phyloP scores from a whole-genome alignment of 768 basidiomycete species.

The Kwoniella europaea region DNA sequence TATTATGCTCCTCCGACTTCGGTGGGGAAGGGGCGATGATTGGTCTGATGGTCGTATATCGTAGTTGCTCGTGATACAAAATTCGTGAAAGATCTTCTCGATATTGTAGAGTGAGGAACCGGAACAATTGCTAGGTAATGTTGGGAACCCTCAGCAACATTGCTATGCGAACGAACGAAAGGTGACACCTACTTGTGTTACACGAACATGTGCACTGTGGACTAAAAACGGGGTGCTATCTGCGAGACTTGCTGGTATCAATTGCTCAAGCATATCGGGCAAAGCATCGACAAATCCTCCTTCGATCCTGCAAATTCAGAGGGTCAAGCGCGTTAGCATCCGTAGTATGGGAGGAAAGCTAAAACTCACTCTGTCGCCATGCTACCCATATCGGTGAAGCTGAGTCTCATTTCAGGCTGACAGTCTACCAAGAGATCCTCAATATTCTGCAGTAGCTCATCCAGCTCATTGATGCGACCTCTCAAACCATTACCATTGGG shows the following conservation, averaged over 20 bases:
- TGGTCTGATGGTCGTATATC: background rate
- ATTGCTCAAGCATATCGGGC: conserved; percentile 2
- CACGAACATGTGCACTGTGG: conserved; percentile 12
- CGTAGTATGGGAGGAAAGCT: background rate
- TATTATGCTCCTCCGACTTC: conserved; percentile 10
- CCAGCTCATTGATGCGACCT: conserved; percentile 8
- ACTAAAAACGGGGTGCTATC: conserved; percentile 8
- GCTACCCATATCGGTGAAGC: conserved; percentile 5
- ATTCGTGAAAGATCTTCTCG: conserved; percentile 10
- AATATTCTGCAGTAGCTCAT: conserved; percentile 4
- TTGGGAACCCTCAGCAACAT: background rate
- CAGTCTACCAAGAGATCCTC: background rate
- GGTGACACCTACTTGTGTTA: background rate
- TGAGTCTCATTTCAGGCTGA: conserved; percentile 7
- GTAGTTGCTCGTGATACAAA: conserved; percentile 1
- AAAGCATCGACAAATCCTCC: conserved; percentile 9
- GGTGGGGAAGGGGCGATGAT: background rate
- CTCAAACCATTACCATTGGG: conserved; percentile 2
- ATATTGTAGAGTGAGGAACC: conserved; percentile 8
- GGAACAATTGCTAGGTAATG: conserved; percentile 1
- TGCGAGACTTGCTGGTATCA: conserved; percentile 8
- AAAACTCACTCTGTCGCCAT: conserved; percentile 7
- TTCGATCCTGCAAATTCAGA: background rate
- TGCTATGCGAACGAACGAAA: background rate
- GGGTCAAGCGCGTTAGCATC: no score